Conservation (phyloP, 2,329 filamentous ascomycete genomes). For the Nemania serpens region DNA sequence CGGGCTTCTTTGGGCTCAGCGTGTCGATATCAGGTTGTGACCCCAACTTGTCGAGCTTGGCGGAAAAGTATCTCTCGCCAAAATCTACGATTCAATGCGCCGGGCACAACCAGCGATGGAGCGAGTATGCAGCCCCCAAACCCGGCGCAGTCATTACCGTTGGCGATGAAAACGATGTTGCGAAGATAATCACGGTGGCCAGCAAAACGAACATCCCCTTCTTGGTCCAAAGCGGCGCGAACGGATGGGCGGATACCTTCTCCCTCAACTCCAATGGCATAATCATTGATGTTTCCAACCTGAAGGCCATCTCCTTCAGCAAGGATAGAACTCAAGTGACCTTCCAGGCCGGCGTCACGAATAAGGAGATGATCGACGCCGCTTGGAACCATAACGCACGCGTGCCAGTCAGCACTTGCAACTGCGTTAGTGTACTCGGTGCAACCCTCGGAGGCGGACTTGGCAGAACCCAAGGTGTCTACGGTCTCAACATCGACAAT, state of each 20-base stretch:
- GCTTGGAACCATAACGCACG: slow-evolving; percentile 32
- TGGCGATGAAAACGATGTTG: slow-evolving; percentile 26
- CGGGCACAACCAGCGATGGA: slow-evolving; percentile 26
- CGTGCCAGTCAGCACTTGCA: slow-evolving; percentile 35
- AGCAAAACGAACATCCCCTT: slow-evolving; percentile 29
- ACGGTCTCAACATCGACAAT: slow-evolving; percentile 40
- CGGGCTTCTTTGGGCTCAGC: slow-evolving; percentile 17
- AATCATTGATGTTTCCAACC: slow-evolving; percentile 32
- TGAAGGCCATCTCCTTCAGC: slow-evolving; percentile 33
- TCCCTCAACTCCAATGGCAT: slow-evolving; percentile 27
- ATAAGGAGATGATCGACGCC: slow-evolving; percentile 30
- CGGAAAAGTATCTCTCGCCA: slow-evolving; percentile 6
- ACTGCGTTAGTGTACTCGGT: slow-evolving; percentile 35
- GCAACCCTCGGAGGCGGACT: slow-evolving; percentile 33
- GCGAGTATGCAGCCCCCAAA: slow-evolving; percentile 25
- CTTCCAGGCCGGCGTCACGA: slow-evolving; percentile 33
- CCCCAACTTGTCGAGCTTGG: not conserved
- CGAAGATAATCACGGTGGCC: slow-evolving; percentile 20
- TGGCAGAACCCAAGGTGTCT: slow-evolving; percentile 27
- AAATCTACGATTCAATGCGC: slow-evolving; percentile 20
- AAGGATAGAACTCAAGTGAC: slow-evolving; percentile 30
- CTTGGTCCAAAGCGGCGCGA: slow-evolving; percentile 33
- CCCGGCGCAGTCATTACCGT: slow-evolving; percentile 23
- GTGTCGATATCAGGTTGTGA: not conserved
- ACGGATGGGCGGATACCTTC: slow-evolving; percentile 35